Percentiles rank a stretch among this genome's conserved stretches.
Conservation (phyloP, 495 filamentous ascomycete genomes). For the Tuber umbilicatum region DNA sequence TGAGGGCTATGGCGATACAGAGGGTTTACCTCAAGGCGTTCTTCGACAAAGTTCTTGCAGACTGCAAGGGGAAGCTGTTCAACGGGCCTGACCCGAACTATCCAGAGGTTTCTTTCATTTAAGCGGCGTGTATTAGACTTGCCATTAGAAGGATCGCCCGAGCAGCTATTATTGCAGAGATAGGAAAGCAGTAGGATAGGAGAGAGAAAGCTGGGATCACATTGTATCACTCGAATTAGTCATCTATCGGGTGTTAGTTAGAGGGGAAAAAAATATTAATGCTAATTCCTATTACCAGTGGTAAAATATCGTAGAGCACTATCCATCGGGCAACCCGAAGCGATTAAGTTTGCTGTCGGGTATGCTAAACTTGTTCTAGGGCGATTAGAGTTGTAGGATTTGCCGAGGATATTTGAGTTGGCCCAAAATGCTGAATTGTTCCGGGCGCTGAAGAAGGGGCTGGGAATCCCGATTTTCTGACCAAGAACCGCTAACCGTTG, state of each 20-base stretch:
- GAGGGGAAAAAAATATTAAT: neutral
- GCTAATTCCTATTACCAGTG: neutral
- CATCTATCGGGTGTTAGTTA: neutral
- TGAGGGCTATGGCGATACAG: constrained; percentile 23
- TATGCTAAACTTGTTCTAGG: neutral
- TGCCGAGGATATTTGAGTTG: neutral
- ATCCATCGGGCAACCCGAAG: neutral
- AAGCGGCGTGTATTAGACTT: neutral
- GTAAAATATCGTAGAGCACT: neutral
- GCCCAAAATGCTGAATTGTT: neutral
- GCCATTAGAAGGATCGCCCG: neutral
- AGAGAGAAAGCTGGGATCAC: neutral
- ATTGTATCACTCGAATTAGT: neutral
- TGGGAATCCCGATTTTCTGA: neutral
- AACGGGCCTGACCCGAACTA: constrained; percentile 24
- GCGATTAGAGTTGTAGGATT: neutral
- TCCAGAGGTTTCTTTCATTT: constrained; percentile 34
- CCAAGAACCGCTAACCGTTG: neutral
- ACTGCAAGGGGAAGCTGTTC: constrained; percentile 19
- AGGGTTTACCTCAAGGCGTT: constrained; percentile 41
- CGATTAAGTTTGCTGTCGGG: neutral
- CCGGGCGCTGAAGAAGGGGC: neutral
- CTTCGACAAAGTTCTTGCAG: constrained; percentile 39
- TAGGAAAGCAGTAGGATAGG: neutral
- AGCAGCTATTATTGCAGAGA: neutral